A percentile compares a stretch with the other conserved stretches of the same genome.
Conservation (phyloP, 768 basidiomycete genomes). For the Lactifluus pinguis region DNA sequence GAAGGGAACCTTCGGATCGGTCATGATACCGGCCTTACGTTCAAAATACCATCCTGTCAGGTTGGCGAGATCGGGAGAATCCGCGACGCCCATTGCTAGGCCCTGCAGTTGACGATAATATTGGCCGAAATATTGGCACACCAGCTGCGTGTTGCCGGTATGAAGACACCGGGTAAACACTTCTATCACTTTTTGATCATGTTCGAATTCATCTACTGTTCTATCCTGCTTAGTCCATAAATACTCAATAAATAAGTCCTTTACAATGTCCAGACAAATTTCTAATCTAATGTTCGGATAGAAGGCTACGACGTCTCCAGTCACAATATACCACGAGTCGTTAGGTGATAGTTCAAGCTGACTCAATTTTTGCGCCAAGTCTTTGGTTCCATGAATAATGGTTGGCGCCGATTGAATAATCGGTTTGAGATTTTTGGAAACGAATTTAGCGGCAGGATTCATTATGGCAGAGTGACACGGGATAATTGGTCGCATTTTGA, state of each 20-base stretch:
- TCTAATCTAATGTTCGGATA: background rate
- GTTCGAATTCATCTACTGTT: too few relatives aligned
- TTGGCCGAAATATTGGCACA: too few relatives aligned
- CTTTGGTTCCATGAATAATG: background rate
- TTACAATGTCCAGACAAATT: background rate
- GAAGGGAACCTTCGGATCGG: too few relatives aligned
- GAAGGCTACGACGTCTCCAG: background rate
- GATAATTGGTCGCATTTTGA: background rate
- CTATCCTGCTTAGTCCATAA: too few relatives aligned
- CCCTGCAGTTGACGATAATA: too few relatives aligned
- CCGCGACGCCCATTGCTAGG: slow-evolving; percentile 18
- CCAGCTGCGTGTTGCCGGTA: too few relatives aligned
- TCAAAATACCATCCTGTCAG: slow-evolving; percentile 25
- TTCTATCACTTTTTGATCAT: too few relatives aligned
- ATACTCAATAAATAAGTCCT: background rate
- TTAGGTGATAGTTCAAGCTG: background rate
- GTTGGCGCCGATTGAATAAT: background rate
- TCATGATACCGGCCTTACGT: background rate
- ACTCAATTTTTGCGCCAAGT: background rate
- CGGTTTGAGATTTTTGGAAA: background rate
- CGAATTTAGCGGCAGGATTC: background rate
- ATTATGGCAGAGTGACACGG: background rate
- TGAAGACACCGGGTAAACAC: too few relatives aligned
- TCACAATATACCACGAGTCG: background rate
- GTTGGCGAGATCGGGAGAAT: slow-evolving; percentile 27